These are phyloP conservation scores for Hirsutella rhossiliensis DNA, from an alignment of 2,329 filamentous ascomycete species.

Conservation along the genomic window DNA sequence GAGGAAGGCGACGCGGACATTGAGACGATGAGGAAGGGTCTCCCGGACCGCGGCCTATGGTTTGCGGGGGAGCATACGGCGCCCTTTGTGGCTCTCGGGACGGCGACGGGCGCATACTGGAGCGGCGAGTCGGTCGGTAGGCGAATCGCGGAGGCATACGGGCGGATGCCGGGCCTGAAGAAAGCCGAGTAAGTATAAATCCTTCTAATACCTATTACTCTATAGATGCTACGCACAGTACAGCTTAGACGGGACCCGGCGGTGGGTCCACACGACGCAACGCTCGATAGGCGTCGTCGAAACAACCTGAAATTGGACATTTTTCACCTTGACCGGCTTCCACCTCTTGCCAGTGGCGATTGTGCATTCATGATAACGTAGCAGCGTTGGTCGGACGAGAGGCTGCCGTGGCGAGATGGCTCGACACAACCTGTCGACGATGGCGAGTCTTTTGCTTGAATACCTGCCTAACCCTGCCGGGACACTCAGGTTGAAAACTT, in stretches of 20 bases:
- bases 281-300: too few relatives aligned
- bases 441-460: too few relatives aligned
- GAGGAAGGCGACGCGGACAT: constrained; percentile 61
- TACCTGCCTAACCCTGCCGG: too few relatives aligned
- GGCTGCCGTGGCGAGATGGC: too few relatives aligned
- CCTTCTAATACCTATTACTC: not conserved
- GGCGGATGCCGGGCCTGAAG: not conserved
- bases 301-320: too few relatives aligned
- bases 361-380: too few relatives aligned
- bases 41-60: constrained; percentile 63
- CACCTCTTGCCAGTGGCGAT: too few relatives aligned
- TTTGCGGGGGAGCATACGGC: constrained; percentile 84
- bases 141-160: constrained; percentile 47
- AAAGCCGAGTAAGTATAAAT: not conserved
- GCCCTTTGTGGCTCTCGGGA: constrained; percentile 80
- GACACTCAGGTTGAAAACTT: not conserved
- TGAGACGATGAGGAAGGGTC: constrained; percentile 46
- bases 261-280: too few relatives aligned
- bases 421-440: too few relatives aligned
- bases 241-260: not conserved
- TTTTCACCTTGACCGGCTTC: too few relatives aligned
- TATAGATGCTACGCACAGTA: not conserved
- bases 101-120: constrained; percentile 85
- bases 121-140: constrained; percentile 68
- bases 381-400: too few relatives aligned